Evolutionary conservation across 2,329 filamentous ascomycete genomes (phyloP).

Genomic region (Aurifilum marmelostoma): DNA sequence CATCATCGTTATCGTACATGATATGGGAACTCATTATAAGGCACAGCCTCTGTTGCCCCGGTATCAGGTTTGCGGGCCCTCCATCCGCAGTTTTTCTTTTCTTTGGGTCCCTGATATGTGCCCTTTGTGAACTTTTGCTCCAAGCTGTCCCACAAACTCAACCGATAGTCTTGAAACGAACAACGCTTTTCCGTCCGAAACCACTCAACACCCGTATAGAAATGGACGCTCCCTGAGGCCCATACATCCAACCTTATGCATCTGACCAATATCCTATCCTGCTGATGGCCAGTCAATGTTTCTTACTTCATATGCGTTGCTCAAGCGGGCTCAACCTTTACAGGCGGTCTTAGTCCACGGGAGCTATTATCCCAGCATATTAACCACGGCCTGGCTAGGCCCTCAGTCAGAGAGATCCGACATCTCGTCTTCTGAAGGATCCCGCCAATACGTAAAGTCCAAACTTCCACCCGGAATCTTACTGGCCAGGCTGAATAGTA

Average conservation of each 20-base stretch:
- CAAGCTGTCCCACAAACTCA: background rate
- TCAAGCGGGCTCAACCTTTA: background rate
- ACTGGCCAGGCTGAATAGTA: constrained; percentile 34
- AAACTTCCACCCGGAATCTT: constrained; percentile 39
- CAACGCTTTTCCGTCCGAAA: background rate
- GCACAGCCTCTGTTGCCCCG: background rate
- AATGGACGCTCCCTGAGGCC: background rate
- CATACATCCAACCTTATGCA: background rate
- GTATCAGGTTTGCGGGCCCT: background rate
- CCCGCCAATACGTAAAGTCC: constrained; percentile 38
- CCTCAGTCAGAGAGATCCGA: constrained; percentile 24
- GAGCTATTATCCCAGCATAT: background rate
- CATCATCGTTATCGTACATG: background rate
- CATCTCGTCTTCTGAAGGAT: constrained; percentile 40
- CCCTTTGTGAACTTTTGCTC: background rate
- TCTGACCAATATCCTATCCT: background rate
- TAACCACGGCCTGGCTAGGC: background rate
- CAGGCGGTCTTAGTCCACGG: background rate
- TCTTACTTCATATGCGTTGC: background rate
- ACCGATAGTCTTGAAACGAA: background rate
- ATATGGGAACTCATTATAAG: background rate
- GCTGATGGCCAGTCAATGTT: background rate
- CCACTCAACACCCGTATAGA: background rate
- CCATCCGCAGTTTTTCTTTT: background rate
- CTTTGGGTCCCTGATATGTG: too few species aligned